These are phyloP conservation scores for Fusarium bulbicola DNA, from an alignment of 2,329 filamentous ascomycete species.

Conservation along the genomic window DNA sequence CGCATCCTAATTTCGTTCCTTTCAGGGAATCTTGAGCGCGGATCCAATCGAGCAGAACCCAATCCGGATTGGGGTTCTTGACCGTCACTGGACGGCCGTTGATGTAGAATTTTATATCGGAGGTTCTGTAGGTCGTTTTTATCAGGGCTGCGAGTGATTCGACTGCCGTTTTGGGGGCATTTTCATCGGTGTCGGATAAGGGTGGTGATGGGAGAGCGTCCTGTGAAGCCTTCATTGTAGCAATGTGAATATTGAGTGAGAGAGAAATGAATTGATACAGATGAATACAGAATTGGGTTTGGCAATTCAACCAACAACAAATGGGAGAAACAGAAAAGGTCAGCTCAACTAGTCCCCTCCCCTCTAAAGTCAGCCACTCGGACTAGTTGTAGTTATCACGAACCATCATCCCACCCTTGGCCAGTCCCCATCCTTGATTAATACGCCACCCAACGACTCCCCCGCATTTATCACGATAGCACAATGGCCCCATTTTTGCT, in stretches of 20 bases:
- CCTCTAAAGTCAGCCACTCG: neutral
- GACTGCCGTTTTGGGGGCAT: neutral
- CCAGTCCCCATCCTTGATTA: neutral
- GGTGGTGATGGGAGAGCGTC: neutral
- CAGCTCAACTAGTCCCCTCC: neutral
- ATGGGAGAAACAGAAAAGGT: neutral
- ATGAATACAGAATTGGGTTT: neutral
- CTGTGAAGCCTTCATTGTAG: neutral
- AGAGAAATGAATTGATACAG: neutral
- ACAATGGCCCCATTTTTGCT: neutral
- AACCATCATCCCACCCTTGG: neutral
- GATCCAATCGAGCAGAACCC: neutral
- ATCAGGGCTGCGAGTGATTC: neutral
- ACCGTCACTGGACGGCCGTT: neutral
- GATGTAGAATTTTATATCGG: neutral
- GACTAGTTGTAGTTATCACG: conserved; percentile 1
- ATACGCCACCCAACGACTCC: neutral
- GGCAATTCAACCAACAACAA: rapidly evolving
- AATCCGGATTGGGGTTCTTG: neutral
- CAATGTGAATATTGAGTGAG: neutral
- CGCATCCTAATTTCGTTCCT: neutral
- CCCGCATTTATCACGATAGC: neutral
- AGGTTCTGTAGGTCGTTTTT: neutral
- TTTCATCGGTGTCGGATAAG: neutral
- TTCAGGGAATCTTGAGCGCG: neutral